phyloP scores from a whole-genome alignment of 306 rosid species.

The Lupinus albus region DNA sequence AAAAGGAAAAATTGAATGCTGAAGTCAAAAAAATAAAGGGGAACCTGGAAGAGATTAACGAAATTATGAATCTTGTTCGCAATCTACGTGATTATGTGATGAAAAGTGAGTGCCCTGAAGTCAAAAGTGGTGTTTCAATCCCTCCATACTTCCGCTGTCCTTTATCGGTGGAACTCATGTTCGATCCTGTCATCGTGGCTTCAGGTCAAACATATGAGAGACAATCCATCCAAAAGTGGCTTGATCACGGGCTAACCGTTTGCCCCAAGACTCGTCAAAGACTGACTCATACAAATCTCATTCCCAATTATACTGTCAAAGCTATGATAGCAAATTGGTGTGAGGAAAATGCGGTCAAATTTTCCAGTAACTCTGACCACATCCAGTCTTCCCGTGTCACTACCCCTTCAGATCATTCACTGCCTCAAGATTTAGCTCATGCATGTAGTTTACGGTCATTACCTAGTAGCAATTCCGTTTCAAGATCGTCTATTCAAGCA shows the following conservation, averaged over 20 bases:
- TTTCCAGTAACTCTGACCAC: slow-evolving; percentile 38
- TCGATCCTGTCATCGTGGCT: slow-evolving; percentile 94
- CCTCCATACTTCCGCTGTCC: slow-evolving; percentile 94
- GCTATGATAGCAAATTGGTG: slow-evolving; percentile 94
- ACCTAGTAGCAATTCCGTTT: slow-evolving; percentile 51
- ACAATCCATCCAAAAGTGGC: slow-evolving; percentile 83
- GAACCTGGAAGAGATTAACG: slow-evolving; percentile 59
- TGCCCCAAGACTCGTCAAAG: slow-evolving; percentile 87
- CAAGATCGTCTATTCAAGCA: slow-evolving; percentile 61
- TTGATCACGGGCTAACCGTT: slow-evolving; percentile 72
- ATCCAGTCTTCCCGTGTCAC: slow-evolving; percentile 38
- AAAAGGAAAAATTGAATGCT: slow-evolving; percentile 69
- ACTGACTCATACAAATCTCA: slow-evolving; percentile 72
- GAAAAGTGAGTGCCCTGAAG: slow-evolving; percentile 54
- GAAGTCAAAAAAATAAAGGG: slow-evolving; percentile 57
- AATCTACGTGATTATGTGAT: slow-evolving; percentile 62
- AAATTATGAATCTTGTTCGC: slow-evolving; percentile 70
- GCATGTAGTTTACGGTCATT: slow-evolving; percentile 46
- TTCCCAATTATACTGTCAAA: slow-evolving; percentile 85
- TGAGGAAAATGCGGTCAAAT: slow-evolving; percentile 66
- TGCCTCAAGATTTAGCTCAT: slow-evolving; percentile 49
- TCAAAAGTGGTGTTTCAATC: slow-evolving; percentile 57
- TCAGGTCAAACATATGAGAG: slow-evolving; percentile 96
- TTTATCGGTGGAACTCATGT: slow-evolving; percentile 80
- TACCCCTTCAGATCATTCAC: slow-evolving; percentile 38